phyloP scores from a whole-genome alignment of 73 alveolate genomes.

The Tetrahymena borealis region DNA sequence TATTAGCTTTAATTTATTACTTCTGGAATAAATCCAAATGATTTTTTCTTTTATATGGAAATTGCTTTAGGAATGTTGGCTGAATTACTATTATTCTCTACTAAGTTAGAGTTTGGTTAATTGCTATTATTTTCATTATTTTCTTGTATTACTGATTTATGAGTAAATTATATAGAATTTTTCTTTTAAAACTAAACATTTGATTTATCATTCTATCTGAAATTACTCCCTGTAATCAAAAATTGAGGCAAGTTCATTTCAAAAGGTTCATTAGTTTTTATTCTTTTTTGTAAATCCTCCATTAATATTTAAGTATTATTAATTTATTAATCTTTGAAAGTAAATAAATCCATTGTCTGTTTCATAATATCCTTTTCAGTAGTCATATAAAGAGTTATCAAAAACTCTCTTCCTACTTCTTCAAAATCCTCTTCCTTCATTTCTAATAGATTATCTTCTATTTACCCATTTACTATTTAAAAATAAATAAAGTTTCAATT shows the following conservation, averaged over 20 bases:
- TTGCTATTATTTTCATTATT: no score
- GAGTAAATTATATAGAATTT: background rate
- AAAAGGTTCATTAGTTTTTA: background rate
- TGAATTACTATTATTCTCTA: no score
- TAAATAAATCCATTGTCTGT: background rate
- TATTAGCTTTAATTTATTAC: no score
- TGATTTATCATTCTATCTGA: background rate
- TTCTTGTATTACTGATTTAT: no score
- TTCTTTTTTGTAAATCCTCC: background rate
- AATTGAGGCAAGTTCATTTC: background rate
- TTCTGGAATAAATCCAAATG: no score
- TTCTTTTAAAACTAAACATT: background rate
- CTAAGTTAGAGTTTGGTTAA: no score
- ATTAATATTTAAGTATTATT: background rate
- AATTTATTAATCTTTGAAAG: background rate
- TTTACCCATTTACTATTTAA: background rate
- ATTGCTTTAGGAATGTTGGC: no score
- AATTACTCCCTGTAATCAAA: background rate
- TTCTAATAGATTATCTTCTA: background rate
- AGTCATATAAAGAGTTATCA: background rate
- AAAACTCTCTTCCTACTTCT: conserved; percentile 6
- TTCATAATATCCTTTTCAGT: background rate
- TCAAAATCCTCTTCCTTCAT: background rate
- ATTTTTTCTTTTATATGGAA: no score
- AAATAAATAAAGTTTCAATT: background rate